phyloP scores from a whole-genome alignment of 306 rosid species.

The Medicago ruthenica region DNA sequence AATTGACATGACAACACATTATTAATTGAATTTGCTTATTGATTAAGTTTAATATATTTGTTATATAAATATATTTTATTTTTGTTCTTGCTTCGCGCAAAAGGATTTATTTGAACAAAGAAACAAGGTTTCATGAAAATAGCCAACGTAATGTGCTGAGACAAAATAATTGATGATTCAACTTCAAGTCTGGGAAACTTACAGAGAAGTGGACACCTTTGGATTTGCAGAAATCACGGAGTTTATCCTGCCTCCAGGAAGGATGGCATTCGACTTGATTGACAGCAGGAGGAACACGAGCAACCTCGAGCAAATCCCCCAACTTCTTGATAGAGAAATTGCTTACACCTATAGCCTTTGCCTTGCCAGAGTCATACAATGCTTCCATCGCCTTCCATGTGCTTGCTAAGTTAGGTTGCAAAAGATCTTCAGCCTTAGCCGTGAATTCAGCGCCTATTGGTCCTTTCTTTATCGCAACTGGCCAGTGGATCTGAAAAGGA shows the following conservation, averaged over 20 bases:
- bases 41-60: too few species aligned
- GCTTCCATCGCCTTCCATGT: constrained; percentile 86
- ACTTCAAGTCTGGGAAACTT: constrained; percentile 49
- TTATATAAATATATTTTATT: too few species aligned
- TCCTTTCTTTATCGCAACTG: constrained; percentile 62
- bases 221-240: constrained; percentile 59
- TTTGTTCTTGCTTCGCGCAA: too few species aligned
- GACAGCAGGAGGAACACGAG: constrained; percentile 77
- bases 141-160: not conserved
- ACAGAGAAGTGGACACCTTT: constrained; percentile 77
- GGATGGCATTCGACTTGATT: constrained; percentile 82
- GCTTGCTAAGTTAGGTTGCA: constrained; percentile 51
- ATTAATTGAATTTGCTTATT: too few species aligned
- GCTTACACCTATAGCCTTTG: constrained; percentile 79
- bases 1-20: too few species aligned
- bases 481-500: constrained; percentile 78
- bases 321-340: constrained; percentile 75
- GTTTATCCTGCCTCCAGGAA: constrained; percentile 67
- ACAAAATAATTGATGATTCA: constrained; percentile 8
- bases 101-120: too few species aligned
- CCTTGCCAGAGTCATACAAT: constrained; percentile 70
- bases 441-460: too few species aligned
- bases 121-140: not conserved
- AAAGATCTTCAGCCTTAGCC: constrained; percentile 34
- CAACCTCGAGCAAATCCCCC: constrained; percentile 56